Percentiles rank a stretch among this genome's conserved stretches.
phyloP scores from a whole-genome alignment of 1,284 basidiomycete genomes.

The Cutaneotrichosporon cutaneum region DNA sequence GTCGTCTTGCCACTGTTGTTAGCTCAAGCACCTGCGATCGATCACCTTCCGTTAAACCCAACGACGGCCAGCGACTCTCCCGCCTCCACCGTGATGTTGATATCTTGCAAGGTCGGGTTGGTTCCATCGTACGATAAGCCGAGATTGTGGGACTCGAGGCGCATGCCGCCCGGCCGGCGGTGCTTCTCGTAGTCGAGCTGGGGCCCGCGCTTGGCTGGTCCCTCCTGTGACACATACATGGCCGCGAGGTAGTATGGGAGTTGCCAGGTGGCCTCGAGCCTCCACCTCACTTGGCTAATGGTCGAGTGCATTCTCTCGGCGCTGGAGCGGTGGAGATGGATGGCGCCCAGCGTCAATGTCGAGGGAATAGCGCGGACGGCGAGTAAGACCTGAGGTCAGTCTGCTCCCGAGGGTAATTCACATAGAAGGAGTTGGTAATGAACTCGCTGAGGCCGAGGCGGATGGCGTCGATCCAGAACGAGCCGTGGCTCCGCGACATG shows the following conservation, averaged over 20 bases:
- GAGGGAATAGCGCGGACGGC: conserved; percentile 66
- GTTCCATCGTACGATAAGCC: conserved; percentile 74
- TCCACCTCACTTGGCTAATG: not conserved
- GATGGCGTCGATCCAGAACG: not conserved
- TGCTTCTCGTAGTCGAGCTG: conserved; percentile 33
- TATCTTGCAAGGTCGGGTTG: conserved; percentile 64
- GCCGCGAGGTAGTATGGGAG: conserved; percentile 77
- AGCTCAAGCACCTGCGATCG: not conserved
- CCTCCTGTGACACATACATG: conserved; percentile 68
- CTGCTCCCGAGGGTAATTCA: not conserved
- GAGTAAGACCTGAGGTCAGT: conserved; percentile 62
- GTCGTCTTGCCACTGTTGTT: conserved; percentile 65
- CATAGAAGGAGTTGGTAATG: conserved; percentile 12
- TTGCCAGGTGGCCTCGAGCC: conserved; percentile 64
- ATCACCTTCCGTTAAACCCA: conserved; percentile 53
- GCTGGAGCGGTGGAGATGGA: conserved; percentile 71
- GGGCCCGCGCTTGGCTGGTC: conserved; percentile 56
- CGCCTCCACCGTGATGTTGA: conserved; percentile 66
- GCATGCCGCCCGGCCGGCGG: conserved; percentile 57
- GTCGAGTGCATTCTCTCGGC: conserved; percentile 45
- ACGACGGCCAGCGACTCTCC: conserved; percentile 79
- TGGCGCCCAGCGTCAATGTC: conserved; percentile 65
- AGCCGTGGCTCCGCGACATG: not conserved
- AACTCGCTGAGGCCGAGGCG: not conserved
- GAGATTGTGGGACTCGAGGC: conserved; percentile 67